Evolutionary conservation across 257 asterid species (phyloP).

Genomic region (Solanum sejunctum): DNA sequence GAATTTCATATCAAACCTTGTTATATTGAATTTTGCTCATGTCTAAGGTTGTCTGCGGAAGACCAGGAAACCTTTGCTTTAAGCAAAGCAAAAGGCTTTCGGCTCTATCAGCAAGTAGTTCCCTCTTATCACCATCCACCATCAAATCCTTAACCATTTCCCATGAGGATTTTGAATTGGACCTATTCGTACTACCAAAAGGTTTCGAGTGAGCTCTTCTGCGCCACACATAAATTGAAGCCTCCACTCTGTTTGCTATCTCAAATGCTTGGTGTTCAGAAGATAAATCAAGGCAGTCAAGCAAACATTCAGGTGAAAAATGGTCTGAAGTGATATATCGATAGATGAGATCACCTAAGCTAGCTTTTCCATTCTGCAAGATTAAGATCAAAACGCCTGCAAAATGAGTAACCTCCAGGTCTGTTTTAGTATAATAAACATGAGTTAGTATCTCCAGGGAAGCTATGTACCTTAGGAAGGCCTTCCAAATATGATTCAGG

Average conservation of each 20-base stretch:
- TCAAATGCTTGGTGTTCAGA: conserved; percentile 70
- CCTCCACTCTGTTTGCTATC: conserved; percentile 66
- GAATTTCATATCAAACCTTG: conserved; percentile 29
- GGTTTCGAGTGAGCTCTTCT: conserved; percentile 32
- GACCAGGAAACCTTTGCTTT: conserved; percentile 64
- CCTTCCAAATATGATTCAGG: conserved; percentile 55
- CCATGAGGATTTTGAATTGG: conserved; percentile 68
- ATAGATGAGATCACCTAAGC: conserved; percentile 60
- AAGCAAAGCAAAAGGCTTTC: conserved; percentile 60
- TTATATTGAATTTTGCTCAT: conserved; percentile 68
- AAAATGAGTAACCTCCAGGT: neutral
- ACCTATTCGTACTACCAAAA: conserved; percentile 17
- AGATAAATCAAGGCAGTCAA: conserved; percentile 67
- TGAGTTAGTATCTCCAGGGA: neutral
- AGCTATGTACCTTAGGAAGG: conserved; percentile 56
- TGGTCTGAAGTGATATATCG: conserved; percentile 50
- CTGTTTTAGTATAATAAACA: neutral
- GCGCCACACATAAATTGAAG: conserved; percentile 49
- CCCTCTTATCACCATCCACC: conserved; percentile 46
- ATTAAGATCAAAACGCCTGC: neutral
- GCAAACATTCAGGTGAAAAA: conserved; percentile 62
- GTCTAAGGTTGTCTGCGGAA: conserved; percentile 72
- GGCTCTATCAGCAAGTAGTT: conserved; percentile 50
- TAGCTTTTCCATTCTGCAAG: conserved; percentile 53
- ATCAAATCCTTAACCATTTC: conserved; percentile 67